These are phyloP conservation scores for Casuarina equisetifolia DNA, from an alignment of 306 rosid genomes.

Conservation along the genomic window DNA sequence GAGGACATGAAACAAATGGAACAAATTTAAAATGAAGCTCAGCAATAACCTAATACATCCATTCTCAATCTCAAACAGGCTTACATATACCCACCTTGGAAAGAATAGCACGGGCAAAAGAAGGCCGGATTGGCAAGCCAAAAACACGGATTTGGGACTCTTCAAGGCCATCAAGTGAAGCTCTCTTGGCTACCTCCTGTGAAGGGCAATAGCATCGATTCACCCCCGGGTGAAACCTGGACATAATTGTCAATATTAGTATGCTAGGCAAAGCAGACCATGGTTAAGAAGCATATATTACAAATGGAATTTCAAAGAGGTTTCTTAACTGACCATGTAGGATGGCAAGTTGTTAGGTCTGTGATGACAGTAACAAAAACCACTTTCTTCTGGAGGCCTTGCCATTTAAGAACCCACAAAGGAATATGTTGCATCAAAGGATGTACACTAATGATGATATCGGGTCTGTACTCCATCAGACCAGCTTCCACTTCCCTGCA, in stretches of 20 bases:
- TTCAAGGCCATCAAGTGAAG: conserved; percentile 68
- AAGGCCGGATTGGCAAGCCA: conserved; percentile 94
- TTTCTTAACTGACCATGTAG: conserved; percentile 67
- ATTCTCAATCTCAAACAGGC: conserved; percentile 9
- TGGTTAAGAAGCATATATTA: neutral
- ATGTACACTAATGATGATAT: conserved; percentile 93
- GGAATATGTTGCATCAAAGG: conserved; percentile 99
- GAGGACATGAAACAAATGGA: conserved; percentile 11
- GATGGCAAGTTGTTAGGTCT: conserved; percentile 88
- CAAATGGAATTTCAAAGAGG: conserved; percentile 1
- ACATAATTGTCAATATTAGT: conserved; percentile 25
- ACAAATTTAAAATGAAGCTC: conserved; percentile 7
- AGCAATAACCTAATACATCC: neutral
- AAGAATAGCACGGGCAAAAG: conserved; percentile 85
- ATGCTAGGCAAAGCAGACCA: neutral
- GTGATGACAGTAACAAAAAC: conserved; percentile 88
- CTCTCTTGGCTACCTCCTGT: conserved; percentile 81
- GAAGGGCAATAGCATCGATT: conserved; percentile 95
- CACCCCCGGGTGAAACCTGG: conserved; percentile 95
- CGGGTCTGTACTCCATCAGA: conserved; percentile 90
- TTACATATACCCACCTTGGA: conserved; percentile 56
- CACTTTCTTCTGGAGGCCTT: conserved; percentile 88
- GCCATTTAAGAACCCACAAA: conserved; percentile 99
- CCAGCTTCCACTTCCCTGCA: conserved; percentile 98
- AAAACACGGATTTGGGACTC: conserved; percentile 68